Evolutionary conservation across 306 rosid genomes (phyloP).

Genomic region (Quercus variabilis): DNA sequence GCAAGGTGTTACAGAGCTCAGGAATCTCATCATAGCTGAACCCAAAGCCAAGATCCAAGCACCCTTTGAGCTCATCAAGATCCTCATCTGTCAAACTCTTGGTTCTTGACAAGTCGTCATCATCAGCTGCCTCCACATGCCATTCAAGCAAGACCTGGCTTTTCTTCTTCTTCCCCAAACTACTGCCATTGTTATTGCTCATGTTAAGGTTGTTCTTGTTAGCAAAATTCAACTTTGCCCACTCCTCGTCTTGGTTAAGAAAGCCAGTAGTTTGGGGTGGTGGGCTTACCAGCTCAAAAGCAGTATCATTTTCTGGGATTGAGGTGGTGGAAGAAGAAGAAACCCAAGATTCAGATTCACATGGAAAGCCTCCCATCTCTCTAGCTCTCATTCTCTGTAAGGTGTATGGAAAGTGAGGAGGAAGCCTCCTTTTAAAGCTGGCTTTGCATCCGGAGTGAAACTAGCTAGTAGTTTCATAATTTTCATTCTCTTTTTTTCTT

Average conservation of each 20-base stretch:
- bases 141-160: conserved; percentile 67
- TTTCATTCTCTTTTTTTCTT: neutral
- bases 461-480: neutral
- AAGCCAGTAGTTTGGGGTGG: neutral
- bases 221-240: neutral
- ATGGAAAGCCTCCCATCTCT: conserved; percentile 18
- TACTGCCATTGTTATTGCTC: neutral
- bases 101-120: conserved; percentile 53
- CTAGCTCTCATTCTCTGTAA: neutral
- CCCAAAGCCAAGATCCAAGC: conserved; percentile 87
- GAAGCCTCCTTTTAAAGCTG: conserved; percentile 8
- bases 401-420: neutral
- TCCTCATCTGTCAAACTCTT: conserved; percentile 84
- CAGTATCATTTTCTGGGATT: conserved; percentile 9
- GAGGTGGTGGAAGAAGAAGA: conserved; percentile 5
- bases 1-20: conserved; percentile 80
- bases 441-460: too few species aligned
- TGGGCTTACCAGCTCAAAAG: neutral
- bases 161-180: conserved; percentile 37
- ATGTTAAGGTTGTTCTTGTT: neutral
- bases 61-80: conserved; percentile 79
- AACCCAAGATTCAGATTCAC: conserved; percentile 26
- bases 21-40: conserved; percentile 90
- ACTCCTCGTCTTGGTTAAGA: neutral
- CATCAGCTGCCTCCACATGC: conserved; percentile 46